Evolutionary conservation across 2,329 filamentous ascomycete genomes (phyloP), one percentile per base, ranked within the genome.

Genomic region (Sclerotinia spermophila): DNA sequence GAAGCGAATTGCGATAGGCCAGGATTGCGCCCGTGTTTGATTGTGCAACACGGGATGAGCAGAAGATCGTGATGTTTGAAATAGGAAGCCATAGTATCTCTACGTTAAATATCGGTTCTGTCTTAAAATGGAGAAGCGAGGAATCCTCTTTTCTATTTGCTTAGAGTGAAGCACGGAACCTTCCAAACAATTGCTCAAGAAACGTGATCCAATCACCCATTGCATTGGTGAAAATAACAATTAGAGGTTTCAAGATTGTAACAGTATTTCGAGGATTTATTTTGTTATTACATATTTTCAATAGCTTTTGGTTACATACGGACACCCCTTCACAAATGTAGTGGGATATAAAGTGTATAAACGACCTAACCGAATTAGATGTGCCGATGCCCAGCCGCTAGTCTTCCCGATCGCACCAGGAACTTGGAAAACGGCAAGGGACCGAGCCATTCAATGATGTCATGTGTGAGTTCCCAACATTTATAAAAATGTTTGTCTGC

Each of bases 391-490:
- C 33, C 33, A 64, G 44, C 44, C 44, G n/a, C 30, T 62, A 62
- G 30, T 35, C 7, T 7, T 61, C 27, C 40, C 27, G 15, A 35
- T n/a, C n/a, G n/a, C 10, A 10, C 27, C 38, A 40, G 27, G 11
- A 42, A 44, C 30, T 64, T 64, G 60, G 42, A 64, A 17, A 30
- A n/a, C 24, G 45, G 30, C 30, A 53, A 53, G 45, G 35, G 48
- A 19, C 17, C 35, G 44, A 53, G 21, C 45, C 61, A 65, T 53
- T 65, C 45, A 65, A 65, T 65, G 62, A 65, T 66, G 62, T 66
- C 62, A 66, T 66, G 45, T 30, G 2, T 4, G n/a, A 15, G 55
- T 53, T 66, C 44, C 21, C n/a, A 53, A 30, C 35, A 24, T 30
- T 11, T 4, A 65, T 65, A 40, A 53, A n/a, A 65, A 15, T 65